Evolutionary conservation across 1,284 basidiomycete genomes (phyloP).

Genomic region (Microbotryum silenes-acaulis): DNA sequence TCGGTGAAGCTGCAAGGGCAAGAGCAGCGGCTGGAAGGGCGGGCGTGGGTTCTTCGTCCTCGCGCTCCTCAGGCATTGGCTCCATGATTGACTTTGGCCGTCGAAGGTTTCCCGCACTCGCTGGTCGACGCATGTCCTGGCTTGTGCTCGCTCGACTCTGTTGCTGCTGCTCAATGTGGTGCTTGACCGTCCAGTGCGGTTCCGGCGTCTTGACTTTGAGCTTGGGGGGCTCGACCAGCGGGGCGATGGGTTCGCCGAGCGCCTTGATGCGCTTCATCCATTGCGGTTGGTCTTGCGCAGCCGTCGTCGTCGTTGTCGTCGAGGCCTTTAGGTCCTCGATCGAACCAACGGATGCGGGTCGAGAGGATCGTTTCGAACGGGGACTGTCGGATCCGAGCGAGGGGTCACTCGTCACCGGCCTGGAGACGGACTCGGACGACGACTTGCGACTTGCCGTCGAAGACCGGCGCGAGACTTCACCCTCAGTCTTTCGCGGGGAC

Average conservation of each 20-base stretch:
- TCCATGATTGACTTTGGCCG: conserved; percentile 8
- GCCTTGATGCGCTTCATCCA: conserved; percentile 24
- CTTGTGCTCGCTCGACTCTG: neutral
- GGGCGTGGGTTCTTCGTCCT: conserved; percentile 10
- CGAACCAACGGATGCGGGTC: too few relatives aligned
- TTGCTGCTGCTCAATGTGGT: conserved; percentile 11
- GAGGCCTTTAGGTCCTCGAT: neutral
- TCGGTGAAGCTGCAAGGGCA: too few relatives aligned
- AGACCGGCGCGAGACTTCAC: too few relatives aligned
- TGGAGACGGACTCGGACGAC: neutral
- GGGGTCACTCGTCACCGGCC: neutral
- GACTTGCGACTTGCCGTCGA: neutral
- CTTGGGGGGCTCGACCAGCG: neutral
- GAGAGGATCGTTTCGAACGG: too few relatives aligned
- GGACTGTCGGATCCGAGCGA: too few relatives aligned
- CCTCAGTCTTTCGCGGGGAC: too few relatives aligned
- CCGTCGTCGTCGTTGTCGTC: neutral
- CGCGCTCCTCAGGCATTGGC: conserved; percentile 17
- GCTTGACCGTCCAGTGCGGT: conserved; percentile 23
- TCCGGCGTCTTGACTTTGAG: conserved; percentile 5
- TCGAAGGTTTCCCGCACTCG: conserved; percentile 13
- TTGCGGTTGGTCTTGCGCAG: conserved; percentile 15
- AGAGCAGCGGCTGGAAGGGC: too few relatives aligned
- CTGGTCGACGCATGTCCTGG: conserved; percentile 8
- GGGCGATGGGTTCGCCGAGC: conserved; percentile 22